Percentiles rank a stretch among this genome's conserved stretches.
Conservation (phyloP, 169 alveolate genomes). For the Perkinsus olseni region DNA sequence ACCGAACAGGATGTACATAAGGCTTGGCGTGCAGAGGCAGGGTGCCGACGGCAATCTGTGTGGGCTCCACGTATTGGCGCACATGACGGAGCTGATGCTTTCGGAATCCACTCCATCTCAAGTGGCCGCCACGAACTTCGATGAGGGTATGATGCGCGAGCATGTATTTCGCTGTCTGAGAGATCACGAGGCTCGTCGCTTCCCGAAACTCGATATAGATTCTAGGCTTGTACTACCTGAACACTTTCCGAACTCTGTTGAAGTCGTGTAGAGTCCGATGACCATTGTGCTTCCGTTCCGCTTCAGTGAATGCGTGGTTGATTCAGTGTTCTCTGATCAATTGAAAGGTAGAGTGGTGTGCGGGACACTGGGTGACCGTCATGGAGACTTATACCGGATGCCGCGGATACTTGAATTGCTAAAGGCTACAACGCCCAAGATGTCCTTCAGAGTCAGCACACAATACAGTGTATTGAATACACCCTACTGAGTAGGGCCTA, state of each 20-base stretch:
- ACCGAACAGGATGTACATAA: neutral
- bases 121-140: neutral
- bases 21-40: neutral
- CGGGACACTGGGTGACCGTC: too few relatives aligned
- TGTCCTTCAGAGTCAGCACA: too few relatives aligned
- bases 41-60: neutral
- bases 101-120: neutral
- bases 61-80: neutral
- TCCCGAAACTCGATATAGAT: neutral
- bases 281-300: too few relatives aligned
- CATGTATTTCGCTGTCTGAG: neutral
- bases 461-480: too few relatives aligned
- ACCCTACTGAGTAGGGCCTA: too few relatives aligned
- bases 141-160: neutral
- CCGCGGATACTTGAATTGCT: too few relatives aligned
- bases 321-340: too few relatives aligned
- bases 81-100: neutral
- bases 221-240: neutral
- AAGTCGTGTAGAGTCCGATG: neutral
- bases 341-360: too few relatives aligned
- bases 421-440: too few relatives aligned
- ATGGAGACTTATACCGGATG: too few relatives aligned
- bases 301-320: too few relatives aligned
- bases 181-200: neutral
- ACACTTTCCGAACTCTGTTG: neutral